Percentiles rank a stretch among this genome's conserved stretches.
Conservation (phyloP, 2,329 filamentous ascomycete genomes). For the Microdochium paspali region DNA sequence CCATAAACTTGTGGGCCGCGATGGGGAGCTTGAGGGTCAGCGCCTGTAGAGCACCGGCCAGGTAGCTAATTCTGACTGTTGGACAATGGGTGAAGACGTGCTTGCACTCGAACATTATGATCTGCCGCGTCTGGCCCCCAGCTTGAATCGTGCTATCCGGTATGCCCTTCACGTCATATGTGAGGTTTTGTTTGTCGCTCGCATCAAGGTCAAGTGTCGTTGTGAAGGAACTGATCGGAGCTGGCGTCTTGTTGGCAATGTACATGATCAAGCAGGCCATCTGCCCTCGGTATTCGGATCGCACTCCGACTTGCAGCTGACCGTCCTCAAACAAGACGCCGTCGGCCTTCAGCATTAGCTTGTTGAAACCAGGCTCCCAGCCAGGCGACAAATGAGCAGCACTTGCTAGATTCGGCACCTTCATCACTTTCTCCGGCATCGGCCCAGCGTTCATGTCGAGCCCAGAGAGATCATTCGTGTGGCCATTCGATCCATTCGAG, state of each 20-base stretch:
- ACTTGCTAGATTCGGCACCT: slow-evolving; percentile 78
- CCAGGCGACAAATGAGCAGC: slow-evolving; percentile 88
- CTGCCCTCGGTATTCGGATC: slow-evolving; percentile 91
- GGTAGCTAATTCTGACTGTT: slow-evolving; percentile 87
- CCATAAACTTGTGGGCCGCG: slow-evolving; percentile 92
- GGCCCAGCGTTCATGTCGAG: slow-evolving; percentile 64
- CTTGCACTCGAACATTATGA: slow-evolving; percentile 87
- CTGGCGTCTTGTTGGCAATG: slow-evolving; percentile 88
- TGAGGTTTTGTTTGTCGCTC: slow-evolving; percentile 55
- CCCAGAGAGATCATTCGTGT: slow-evolving; percentile 63
- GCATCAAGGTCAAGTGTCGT: slow-evolving; percentile 82
- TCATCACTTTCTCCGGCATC: slow-evolving; percentile 46
- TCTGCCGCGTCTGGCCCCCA: slow-evolving; percentile 77
- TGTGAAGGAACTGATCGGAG: slow-evolving; percentile 81
- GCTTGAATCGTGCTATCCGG: slow-evolving; percentile 73
- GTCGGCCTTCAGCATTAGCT: slow-evolving; percentile 68
- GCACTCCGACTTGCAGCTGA: slow-evolving; percentile 84
- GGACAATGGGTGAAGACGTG: slow-evolving; percentile 74
- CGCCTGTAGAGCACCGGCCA: slow-evolving; percentile 87
- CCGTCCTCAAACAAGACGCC: slow-evolving; percentile 92
- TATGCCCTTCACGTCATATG: slow-evolving; percentile 79
- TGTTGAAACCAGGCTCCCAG: slow-evolving; percentile 86
- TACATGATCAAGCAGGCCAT: slow-evolving; percentile 94
- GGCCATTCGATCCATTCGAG: slow-evolving; percentile 39
- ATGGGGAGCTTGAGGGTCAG: slow-evolving; percentile 86